Base-by-base conservation (phyloP, 1,139 yeast genomes). In the Diutina sp. region DNA sequence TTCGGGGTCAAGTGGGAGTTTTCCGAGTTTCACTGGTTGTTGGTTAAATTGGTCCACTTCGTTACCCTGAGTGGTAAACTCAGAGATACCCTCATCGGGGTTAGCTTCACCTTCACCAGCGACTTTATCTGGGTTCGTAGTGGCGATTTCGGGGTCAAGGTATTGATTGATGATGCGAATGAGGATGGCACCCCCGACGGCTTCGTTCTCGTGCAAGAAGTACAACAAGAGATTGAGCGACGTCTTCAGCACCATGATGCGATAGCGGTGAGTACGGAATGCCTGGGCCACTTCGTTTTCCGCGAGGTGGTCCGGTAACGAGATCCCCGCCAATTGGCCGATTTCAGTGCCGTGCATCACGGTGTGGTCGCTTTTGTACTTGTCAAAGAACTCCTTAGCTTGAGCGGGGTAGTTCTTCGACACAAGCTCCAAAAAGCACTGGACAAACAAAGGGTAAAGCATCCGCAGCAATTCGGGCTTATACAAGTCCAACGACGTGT, bases 141-240 rank as follows among this genome's bases (percentile, higher is more conserved):
- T 75, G 8, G 81, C 76, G 21, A 81, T 77, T 21, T 83, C 78
- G 11, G 95, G 87, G 59, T 88, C 85, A 62, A 95, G 77, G 67
- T 90, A 84, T 70, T 90, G 93, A 71, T 93, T 93, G 60, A 95
- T 84, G 57, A 90, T 79, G 62, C 97, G 77, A 57, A 93, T 89
- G 57, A 91, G 76, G 54, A 91, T 80, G 3, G 95, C 87, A 4
- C 99, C 99, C 46, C 98, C 98, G 56, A 85, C 85, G 8, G 89
- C 87, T 69, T 90, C 98, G 66, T 90, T 89, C 66, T 93, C 98
- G 67, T 90, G 96, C 58, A 95, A 72, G 64, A 90, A 93, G 67
- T 89, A 89, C 56, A 95, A 74, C 62, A 93, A 77, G 62, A 93
- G 73, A 66, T 90, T 95, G 65, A 93, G 78, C 4, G 96, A 83